Evolutionary conservation across 768 basidiomycete genomes (phyloP).

Genomic region (Kwoniella shandongensis): DNA sequence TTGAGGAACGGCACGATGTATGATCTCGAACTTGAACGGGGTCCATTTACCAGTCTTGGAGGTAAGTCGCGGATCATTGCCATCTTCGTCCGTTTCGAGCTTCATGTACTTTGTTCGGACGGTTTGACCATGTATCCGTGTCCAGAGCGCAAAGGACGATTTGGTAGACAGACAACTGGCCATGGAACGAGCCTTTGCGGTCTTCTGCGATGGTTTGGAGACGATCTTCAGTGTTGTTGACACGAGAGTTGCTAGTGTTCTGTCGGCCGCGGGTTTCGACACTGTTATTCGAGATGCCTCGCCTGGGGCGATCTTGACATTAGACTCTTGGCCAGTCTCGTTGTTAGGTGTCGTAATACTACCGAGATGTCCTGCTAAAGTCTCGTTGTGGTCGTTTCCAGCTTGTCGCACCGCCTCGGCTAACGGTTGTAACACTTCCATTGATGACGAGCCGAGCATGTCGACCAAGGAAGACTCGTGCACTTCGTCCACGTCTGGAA

Average conservation of each 20-base stretch:
- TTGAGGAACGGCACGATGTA: slow-evolving; percentile 61
- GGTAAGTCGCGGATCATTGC: slow-evolving; percentile 54
- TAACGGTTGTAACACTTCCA: slow-evolving; percentile 15
- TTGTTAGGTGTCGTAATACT: too few species aligned
- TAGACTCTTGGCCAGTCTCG: too few species aligned
- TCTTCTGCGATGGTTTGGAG: slow-evolving; percentile 88
- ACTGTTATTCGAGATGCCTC: too few species aligned
- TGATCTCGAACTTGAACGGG: slow-evolving; percentile 88
- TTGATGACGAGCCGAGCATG: slow-evolving; percentile 8
- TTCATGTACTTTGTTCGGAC: slow-evolving; percentile 98
- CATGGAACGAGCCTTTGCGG: slow-evolving; percentile 85
- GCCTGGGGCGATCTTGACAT: too few species aligned
- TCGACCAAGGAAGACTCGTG: slow-evolving; percentile 3
- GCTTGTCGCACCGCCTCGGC: slow-evolving; percentile 12
- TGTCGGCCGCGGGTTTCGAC: neutral
- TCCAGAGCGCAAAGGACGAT: slow-evolving; percentile 87
- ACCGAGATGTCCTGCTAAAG: slow-evolving; percentile 6
- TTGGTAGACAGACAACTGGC: slow-evolving; percentile 86
- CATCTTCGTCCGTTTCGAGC: slow-evolving; percentile 70
- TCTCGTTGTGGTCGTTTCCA: neutral
- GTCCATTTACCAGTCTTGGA: slow-evolving; percentile 89
- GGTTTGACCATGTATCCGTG: slow-evolving; percentile 93
- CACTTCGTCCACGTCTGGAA: neutral
- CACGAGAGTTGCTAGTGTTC: slow-evolving; percentile 60
- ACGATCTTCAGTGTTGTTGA: slow-evolving; percentile 91